These are phyloP conservation scores for Fraxinus anomala DNA, from an alignment of 257 asterid genomes.

Conservation along the genomic window DNA sequence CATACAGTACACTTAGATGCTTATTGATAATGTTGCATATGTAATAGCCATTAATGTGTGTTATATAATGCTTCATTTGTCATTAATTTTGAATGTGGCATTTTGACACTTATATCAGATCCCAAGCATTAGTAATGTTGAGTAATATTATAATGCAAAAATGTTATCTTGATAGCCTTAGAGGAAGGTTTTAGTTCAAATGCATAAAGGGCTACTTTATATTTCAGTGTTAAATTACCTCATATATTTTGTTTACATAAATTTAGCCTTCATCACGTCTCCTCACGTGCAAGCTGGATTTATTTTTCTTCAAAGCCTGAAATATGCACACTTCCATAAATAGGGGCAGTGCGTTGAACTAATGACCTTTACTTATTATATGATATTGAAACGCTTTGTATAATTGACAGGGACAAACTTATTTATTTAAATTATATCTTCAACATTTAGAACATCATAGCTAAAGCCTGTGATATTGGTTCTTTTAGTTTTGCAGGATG, in stretches of 20 bases:
- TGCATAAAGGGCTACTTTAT: not conserved
- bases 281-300: not conserved
- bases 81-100: not conserved
- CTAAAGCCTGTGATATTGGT: not conserved
- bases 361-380: not conserved
- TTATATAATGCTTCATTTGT: not conserved
- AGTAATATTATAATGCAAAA: not conserved
- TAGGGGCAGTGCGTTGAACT: not conserved
- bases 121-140: not conserved
- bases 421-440: not conserved
- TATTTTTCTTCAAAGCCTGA: not conserved
- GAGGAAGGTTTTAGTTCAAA: slow-evolving; percentile 13
- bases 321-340: not conserved
- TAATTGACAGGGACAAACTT: not conserved
- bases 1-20: not conserved
- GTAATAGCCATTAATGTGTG: not conserved
- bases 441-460: not conserved
- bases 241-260: no score
- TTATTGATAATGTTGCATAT: not conserved
- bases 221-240: not conserved
- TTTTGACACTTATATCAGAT: not conserved
- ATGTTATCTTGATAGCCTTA: not conserved
- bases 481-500: slow-evolving; percentile 35
- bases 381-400: not conserved
- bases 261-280: not conserved